Conservation (phyloP, 257 asterid genomes). For the Thymus quinquecostatus region DNA sequence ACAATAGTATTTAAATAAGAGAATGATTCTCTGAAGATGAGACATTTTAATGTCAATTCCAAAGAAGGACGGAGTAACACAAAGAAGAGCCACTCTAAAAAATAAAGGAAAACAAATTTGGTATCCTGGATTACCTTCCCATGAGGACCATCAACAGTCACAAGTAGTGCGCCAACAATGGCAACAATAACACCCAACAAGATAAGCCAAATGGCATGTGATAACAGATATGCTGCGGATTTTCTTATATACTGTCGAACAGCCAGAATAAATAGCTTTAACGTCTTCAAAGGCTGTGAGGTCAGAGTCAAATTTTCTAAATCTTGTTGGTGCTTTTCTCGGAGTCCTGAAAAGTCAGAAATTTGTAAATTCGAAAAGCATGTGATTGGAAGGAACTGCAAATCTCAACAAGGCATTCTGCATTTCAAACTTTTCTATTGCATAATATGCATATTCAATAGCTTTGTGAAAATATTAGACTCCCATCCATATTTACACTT, state of each 20-base stretch:
- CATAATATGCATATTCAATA: background rate
- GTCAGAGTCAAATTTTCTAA: slow-evolving; percentile 62
- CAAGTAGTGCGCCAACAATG: slow-evolving; percentile 42
- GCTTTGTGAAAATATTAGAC: no score
- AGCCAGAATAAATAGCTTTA: slow-evolving; percentile 65
- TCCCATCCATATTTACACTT: no score
- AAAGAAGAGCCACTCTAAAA: background rate
- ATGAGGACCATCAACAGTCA: slow-evolving; percentile 67
- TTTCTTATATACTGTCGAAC: slow-evolving; percentile 52
- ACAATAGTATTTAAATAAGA: background rate
- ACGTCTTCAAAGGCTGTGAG: slow-evolving; percentile 71
- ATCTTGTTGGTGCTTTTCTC: slow-evolving; percentile 61
- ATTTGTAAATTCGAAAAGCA: slow-evolving; percentile 16
- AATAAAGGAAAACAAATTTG: no score
- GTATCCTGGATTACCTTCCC: slow-evolving; percentile 55
- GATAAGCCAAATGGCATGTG: slow-evolving; percentile 60
- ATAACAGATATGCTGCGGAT: slow-evolving; percentile 63
- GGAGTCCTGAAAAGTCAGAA: slow-evolving; percentile 59
- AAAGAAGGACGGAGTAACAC: background rate
- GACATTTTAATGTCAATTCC: slow-evolving; percentile 14
- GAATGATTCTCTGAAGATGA: slow-evolving; percentile 17
- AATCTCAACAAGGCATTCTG: background rate
- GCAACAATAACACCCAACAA: slow-evolving; percentile 40
- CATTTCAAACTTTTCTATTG: background rate
- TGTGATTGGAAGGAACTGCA: background rate